Percentiles rank a stretch among this genome's conserved stretches.
Conservation (phyloP, 805 yeast species). For the Metschnikowia matae region DNA sequence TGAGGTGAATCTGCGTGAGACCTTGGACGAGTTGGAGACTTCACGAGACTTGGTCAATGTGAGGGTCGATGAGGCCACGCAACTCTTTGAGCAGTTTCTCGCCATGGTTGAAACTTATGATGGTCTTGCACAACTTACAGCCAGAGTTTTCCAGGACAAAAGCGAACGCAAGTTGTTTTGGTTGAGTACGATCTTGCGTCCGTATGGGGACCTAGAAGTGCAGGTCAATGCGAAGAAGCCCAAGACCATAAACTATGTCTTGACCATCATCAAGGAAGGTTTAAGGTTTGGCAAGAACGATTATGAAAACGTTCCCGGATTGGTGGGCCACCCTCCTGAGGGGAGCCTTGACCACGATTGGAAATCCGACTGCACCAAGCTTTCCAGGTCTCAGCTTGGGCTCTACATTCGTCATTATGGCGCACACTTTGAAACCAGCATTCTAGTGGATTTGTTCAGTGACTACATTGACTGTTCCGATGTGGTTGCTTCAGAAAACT, state of each 20-base stretch:
- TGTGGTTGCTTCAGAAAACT: not conserved
- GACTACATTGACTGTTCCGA: conserved; percentile 17
- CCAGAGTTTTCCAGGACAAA: conserved; percentile 7
- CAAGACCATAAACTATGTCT: conserved; percentile 38
- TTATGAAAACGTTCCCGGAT: conserved; percentile 45
- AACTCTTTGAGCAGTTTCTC: conserved; percentile 19
- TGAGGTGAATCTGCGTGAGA: conserved; percentile 16
- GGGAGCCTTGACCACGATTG: conserved; percentile 18
- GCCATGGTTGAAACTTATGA: not conserved
- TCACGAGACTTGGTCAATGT: conserved; percentile 12
- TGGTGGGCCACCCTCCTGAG: conserved; percentile 27
- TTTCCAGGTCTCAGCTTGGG: conserved; percentile 58
- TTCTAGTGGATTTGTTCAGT: conserved; percentile 34
- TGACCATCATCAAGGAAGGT: conserved; percentile 61
- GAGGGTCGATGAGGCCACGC: conserved; percentile 23
- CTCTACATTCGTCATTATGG: conserved; percentile 51
- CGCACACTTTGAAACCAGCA: conserved; percentile 44
- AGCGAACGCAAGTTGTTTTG: conserved; percentile 34
- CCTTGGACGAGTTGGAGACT: conserved; percentile 16
- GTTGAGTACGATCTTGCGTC: conserved; percentile 47
- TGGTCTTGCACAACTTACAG: not conserved
- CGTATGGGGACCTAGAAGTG: conserved; percentile 42
- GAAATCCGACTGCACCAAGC: conserved; percentile 12
- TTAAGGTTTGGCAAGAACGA: conserved; percentile 59
- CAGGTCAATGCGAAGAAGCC: conserved; percentile 37